Evolutionary conservation across 1,139 yeast species (phyloP).

Genomic region (Debaryomyces sp.): DNA sequence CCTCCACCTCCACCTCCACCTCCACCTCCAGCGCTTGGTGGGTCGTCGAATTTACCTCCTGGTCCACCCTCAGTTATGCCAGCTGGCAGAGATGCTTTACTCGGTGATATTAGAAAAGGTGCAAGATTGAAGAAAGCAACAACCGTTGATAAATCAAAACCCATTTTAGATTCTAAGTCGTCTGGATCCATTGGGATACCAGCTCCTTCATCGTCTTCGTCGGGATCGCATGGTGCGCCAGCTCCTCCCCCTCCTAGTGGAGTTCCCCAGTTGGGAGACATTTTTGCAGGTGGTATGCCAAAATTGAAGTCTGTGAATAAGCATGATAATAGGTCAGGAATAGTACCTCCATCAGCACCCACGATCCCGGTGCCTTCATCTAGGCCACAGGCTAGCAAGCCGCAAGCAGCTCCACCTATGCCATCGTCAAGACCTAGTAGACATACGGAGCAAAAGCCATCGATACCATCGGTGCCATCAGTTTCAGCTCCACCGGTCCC

Average conservation of each 20-base stretch:
- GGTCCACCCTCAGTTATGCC: conserved; percentile 38
- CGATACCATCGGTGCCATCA: too few species aligned
- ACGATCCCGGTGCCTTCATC: conserved; percentile 26
- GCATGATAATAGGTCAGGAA: conserved; percentile 45
- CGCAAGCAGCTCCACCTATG: too few species aligned
- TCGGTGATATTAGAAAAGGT: conserved; percentile 88
- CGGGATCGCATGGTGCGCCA: conserved; percentile 15
- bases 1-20: conserved; percentile 45
- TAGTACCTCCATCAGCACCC: conserved; percentile 45
- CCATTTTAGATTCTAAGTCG: conserved; percentile 39
- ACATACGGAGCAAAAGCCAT: too few species aligned
- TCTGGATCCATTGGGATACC: conserved; percentile 13
- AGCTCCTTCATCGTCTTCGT: conserved; percentile 15
- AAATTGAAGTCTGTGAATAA: conserved; percentile 59
- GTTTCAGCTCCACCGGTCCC: conserved; percentile 15
- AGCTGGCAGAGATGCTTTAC: conserved; percentile 72
- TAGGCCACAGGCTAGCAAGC: conserved; percentile 5
- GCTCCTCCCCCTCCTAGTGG: conserved; percentile 29
- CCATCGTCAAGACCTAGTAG: too few species aligned
- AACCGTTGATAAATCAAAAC: conserved; percentile 50
- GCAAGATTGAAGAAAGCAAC: conserved; percentile 69
- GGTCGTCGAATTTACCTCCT: conserved; percentile 19
- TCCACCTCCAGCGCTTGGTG: conserved; percentile 22
- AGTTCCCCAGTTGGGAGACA: conserved; percentile 70
- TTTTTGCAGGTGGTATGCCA: conserved; percentile 87